Evolutionary conservation across 2,329 filamentous ascomycete genomes (phyloP), one percentile per base, ranked within the genome.

Genomic region (Orbilia javanica): DNA sequence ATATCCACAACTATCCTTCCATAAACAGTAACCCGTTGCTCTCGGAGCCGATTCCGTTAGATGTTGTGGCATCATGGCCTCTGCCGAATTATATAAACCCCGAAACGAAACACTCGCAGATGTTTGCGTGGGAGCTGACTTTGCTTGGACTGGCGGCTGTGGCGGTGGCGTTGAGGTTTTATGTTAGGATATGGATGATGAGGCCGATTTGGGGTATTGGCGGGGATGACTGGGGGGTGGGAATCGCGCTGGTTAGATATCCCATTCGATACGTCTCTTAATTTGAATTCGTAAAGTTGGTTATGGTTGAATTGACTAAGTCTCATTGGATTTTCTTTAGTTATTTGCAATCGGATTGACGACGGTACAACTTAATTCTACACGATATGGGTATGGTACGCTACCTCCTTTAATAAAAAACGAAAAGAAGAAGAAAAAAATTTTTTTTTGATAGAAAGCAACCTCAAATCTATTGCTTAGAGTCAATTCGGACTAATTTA

Each of bases 361-460:
- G n/a, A 27, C 75, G 1, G 69, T 73, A 22, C 63, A 79, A 22
- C 44, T 79, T 6, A 79, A 67, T 31, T 60, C 69, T 13, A 74
- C 68, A 66, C 55, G 63, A n/a, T 73, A 79, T 27, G 68, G 68
- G 15, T 79, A 74, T 42, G 75, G 68, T 79, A 79, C 20, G 75
- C 46, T 29, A 11, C 13, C 34, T 29, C 18, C 13, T 42, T 39
- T 18, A 22, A 34, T 39, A 55, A 50, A 22, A 11, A 8, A 50
- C n/a, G n/a, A 48, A 22, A 20, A 7, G 22, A n/a, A 4, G 5
- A 44, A 4, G 4, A 48, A 22, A 20, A 7, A 48, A n/a, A n/a
- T n/a, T n/a, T n/a, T n/a, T n/a, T n/a, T n/a, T n/a, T n/a, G n/a
- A n/a, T n/a, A n/a, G n/a, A n/a, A n/a, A n/a, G n/a, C n/a, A n/a